These are phyloP conservation scores for Biscogniauxia sp. DNA, from an alignment of 2,329 filamentous ascomycete genomes.

Conservation along the genomic window DNA sequence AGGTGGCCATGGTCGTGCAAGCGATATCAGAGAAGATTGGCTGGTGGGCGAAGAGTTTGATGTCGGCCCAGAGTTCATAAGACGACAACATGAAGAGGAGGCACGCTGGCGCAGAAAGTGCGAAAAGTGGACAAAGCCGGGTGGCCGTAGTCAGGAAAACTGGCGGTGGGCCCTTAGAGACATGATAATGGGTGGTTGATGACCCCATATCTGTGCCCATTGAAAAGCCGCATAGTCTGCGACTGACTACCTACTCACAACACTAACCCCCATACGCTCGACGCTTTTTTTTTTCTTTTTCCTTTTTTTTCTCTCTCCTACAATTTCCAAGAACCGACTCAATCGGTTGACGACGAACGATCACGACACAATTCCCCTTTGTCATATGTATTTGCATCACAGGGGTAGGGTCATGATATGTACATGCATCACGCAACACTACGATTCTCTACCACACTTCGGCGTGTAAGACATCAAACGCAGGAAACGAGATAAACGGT, in stretches of 20 bases:
- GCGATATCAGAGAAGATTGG: conserved; percentile 72
- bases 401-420: not conserved
- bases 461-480: not conserved
- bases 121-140: conserved; percentile 73
- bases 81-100: conserved; percentile 87
- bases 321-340: not conserved
- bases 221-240: not conserved
- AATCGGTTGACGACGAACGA: not conserved
- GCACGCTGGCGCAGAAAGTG: conserved; percentile 87
- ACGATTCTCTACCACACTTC: not conserved
- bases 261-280: not conserved
- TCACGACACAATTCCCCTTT: not conserved
- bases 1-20: conserved; percentile 49
- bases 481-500: not conserved
- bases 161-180: conserved; percentile 79
- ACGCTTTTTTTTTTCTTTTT: not conserved
- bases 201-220: not conserved
- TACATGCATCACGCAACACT: not conserved
- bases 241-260: not conserved
- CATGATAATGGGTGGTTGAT: conserved; percentile 43
- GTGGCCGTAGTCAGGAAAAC: conserved; percentile 53
- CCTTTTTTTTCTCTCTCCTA: not conserved
- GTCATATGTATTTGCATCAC: not conserved
- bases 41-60: conserved; percentile 96
- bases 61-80: conserved; percentile 90